Percentiles rank a stretch among this genome's conserved stretches.
These are phyloP conservation scores for Phalaenopsis equestris DNA, from an alignment of 106 monocot genomes.

Conservation along the genomic window DNA sequence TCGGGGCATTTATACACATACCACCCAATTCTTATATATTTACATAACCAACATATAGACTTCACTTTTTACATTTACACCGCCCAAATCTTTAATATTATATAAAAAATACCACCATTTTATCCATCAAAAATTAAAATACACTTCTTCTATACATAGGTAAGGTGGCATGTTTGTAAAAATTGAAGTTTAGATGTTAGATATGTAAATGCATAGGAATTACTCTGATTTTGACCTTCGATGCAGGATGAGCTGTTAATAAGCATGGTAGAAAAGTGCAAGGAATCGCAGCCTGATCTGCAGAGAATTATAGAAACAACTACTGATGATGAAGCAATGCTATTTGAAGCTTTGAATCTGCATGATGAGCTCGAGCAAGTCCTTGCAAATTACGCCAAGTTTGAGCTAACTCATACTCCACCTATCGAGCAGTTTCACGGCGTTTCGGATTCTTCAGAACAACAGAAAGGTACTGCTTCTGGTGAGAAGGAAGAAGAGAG, in stretches of 20 bases:
- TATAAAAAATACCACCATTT: no score
- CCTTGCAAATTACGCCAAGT: slow-evolving; percentile 35
- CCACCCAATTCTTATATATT: no score
- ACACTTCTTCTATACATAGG: no score
- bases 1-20: no score
- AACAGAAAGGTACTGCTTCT: neutral
- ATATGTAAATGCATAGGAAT: neutral
- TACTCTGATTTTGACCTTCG: neutral
- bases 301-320: slow-evolving; percentile 64
- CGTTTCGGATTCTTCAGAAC: slow-evolving; percentile 2
- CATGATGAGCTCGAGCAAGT: slow-evolving; percentile 54
- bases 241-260: slow-evolving; percentile 53
- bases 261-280: slow-evolving; percentile 52
- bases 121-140: no score
- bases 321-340: slow-evolving; percentile 40
- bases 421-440: neutral
- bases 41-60: no score
- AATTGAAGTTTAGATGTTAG: no score
- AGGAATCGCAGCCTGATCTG: slow-evolving; percentile 41
- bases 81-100: no score
- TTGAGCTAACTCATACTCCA: slow-evolving; percentile 6
- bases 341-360: slow-evolving; percentile 55
- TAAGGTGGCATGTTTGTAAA: no score
- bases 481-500: slow-evolving; percentile 8
- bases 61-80: no score